A percentile compares a stretch with the other conserved stretches of the same genome.
Conservation (phyloP, 495 filamentous ascomycete species). For the Copromyces sp. region DNA sequence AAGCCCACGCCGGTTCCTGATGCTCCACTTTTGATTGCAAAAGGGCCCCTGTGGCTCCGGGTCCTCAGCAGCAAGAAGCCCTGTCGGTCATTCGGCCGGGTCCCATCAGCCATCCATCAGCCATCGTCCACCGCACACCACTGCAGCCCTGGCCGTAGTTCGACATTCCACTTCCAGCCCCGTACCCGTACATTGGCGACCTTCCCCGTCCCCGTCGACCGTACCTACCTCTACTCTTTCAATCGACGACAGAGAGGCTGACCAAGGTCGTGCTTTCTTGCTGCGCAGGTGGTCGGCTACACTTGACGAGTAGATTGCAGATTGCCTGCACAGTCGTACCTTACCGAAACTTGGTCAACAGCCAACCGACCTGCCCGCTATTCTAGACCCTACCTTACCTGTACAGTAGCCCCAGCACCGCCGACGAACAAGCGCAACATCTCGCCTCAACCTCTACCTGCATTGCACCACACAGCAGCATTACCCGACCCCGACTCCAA, state of each 20-base stretch:
- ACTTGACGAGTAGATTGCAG: neutral
- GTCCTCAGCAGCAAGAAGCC: neutral
- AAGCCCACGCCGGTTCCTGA: constrained; percentile 3
- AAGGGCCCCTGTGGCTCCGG: constrained; percentile 5
- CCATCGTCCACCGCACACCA: neutral
- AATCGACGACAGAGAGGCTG: neutral
- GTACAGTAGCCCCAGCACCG: neutral
- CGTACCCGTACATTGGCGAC: neutral
- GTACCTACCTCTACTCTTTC: neutral
- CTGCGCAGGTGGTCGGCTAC: neutral
- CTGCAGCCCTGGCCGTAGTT: neutral
- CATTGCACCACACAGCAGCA: neutral
- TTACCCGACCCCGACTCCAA: neutral
- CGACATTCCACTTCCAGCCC: neutral
- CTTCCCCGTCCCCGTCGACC: neutral
- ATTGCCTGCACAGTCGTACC: neutral
- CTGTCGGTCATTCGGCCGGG: neutral
- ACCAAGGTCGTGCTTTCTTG: neutral
- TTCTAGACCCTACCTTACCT: neutral
- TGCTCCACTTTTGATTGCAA: constrained; percentile 21
- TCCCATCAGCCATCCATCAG: neutral
- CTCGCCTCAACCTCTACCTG: constrained; percentile 1
- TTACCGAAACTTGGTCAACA: neutral
- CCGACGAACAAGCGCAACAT: neutral
- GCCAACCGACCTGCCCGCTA: neutral